phyloP scores from a whole-genome alignment of 257 asterid species.

The Penstemon newberryi region DNA sequence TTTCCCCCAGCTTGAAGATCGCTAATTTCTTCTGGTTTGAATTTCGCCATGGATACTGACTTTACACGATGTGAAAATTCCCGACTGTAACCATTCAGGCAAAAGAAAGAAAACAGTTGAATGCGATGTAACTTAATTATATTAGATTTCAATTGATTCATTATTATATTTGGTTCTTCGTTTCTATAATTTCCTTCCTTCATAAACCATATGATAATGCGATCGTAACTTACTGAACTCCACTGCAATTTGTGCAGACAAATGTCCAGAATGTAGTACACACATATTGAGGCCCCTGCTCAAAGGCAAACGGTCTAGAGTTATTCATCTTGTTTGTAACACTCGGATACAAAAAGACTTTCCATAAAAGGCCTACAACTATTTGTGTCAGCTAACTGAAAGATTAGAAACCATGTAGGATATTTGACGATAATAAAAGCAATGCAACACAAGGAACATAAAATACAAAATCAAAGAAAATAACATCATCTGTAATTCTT shows the following conservation, averaged over 20 bases:
- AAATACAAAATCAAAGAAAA: neutral
- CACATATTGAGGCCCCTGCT: conserved; percentile 93
- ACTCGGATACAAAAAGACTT: no score
- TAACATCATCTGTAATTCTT: neutral
- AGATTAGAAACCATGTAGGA: neutral
- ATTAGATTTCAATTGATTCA: neutral
- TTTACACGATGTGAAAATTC: conserved; percentile 89
- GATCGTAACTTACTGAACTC: conserved; percentile 80
- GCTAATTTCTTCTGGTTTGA: conserved; percentile 65
- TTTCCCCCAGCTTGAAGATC: conserved; percentile 90
- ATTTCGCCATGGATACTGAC: conserved; percentile 88
- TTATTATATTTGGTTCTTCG: neutral
- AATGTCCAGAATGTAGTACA: conserved; percentile 94
- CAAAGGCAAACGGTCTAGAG: conserved; percentile 1
- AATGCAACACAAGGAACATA: neutral
- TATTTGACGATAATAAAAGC: neutral
- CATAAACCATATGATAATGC: neutral
- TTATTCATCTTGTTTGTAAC: neutral
- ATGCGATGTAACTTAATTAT: neutral
- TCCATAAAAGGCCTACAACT: no score
- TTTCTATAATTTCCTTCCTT: neutral
- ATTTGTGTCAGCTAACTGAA: no score
- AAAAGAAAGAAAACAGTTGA: conserved; percentile 15
- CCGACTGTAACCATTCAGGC: conserved; percentile 50
- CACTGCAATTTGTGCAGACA: conserved; percentile 89